Evolutionary conservation across 164 flowering plant genomes (phyloP).

Genomic region (Vitis cinerea): DNA sequence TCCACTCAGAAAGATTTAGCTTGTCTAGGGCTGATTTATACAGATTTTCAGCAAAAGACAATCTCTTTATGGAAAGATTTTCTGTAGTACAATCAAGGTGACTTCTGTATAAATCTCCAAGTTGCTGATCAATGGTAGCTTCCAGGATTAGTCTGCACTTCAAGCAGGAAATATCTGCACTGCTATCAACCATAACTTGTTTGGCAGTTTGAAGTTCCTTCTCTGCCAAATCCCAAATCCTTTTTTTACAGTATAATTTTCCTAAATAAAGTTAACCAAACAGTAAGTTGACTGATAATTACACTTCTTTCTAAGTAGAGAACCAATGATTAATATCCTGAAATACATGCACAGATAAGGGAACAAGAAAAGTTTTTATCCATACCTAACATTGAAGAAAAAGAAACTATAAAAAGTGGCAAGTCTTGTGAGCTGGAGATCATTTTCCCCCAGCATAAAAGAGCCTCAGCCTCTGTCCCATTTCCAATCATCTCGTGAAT

Average conservation of each 20-base stretch:
- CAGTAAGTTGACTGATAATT: not conserved
- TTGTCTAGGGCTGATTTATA: constrained; percentile 43
- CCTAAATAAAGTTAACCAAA: constrained; percentile 30
- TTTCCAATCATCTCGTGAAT: constrained; percentile 78
- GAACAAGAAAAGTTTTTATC: not conserved
- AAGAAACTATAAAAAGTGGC: constrained; percentile 59
- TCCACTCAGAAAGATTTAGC: constrained; percentile 41
- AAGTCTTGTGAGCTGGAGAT: constrained; percentile 58
- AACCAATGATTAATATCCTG: not conserved
- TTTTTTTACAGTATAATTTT: constrained; percentile 46
- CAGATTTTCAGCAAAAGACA: constrained; percentile 31
- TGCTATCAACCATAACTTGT: constrained; percentile 22
- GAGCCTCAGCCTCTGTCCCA: constrained; percentile 70
- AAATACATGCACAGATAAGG: not conserved
- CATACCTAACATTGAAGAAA: constrained; percentile 74
- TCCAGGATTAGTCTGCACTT: constrained; percentile 47
- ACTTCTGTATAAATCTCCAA: constrained; percentile 46
- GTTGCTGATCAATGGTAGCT: constrained; percentile 44
- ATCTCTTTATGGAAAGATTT: constrained; percentile 11
- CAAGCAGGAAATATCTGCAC: constrained; percentile 29
- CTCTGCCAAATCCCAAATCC: constrained; percentile 43
- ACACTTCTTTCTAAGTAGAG: not conserved
- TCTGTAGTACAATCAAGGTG: constrained; percentile 11
- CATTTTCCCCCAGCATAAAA: constrained; percentile 62
- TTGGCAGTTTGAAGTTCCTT: constrained; percentile 47